Conservation (phyloP, 1,284 basidiomycete species). For the Naganishia sp. region DNA sequence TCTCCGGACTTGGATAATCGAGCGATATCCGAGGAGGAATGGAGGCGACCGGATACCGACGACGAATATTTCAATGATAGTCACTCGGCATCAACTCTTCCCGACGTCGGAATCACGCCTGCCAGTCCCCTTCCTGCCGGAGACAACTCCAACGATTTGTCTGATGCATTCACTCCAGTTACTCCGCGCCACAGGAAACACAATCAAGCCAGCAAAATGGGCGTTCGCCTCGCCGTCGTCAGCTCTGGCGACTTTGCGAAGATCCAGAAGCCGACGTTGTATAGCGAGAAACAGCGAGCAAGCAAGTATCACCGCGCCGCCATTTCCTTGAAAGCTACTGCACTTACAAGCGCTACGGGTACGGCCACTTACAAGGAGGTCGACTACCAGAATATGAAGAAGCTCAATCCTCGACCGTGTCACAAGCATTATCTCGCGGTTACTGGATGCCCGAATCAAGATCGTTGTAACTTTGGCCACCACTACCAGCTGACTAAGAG, state of each 20-base stretch:
- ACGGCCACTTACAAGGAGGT: constrained; percentile 10
- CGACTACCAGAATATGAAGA: constrained; percentile 33
- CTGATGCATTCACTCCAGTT: constrained; percentile 17
- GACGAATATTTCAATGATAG: neutral
- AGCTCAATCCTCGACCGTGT: constrained; percentile 31
- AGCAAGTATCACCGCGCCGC: neutral
- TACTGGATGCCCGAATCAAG: constrained; percentile 17
- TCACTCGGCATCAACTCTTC: neutral
- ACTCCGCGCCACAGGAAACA: constrained; percentile 12
- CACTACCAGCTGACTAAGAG: constrained; percentile 30
- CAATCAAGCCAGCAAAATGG: constrained; percentile 10
- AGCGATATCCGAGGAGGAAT: neutral
- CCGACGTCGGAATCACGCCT: neutral
- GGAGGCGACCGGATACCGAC: neutral
- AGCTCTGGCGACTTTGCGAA: constrained; percentile 16
- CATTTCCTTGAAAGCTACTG: constrained; percentile 1
- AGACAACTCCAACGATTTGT: neutral
- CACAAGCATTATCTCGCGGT: constrained; percentile 31
- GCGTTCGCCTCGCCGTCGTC: constrained; percentile 17
- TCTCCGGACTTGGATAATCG: too few relatives aligned
- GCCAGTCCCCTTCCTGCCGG: neutral
- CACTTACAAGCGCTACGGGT: neutral
- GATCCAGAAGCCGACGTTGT: neutral
- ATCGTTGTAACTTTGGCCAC: constrained; percentile 29
- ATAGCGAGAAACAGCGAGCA: neutral